Conservation (phyloP, 306 rosid genomes). For the Vigna trinervia region DNA sequence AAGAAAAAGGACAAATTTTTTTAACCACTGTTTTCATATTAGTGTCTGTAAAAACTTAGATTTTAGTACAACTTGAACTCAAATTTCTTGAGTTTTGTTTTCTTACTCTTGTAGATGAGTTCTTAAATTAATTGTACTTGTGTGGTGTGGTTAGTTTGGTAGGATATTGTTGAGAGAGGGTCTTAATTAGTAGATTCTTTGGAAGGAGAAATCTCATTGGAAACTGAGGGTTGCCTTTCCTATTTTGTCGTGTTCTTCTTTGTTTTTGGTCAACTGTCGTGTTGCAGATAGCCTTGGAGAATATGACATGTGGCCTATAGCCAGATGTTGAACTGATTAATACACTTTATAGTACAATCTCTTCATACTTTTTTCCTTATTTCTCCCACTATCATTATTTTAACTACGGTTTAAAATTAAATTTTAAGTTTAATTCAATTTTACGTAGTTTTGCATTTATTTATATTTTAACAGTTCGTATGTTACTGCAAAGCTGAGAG, state of each 20-base stretch:
- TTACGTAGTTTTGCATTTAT: no score
- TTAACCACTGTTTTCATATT: not conserved
- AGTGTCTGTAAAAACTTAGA: no score
- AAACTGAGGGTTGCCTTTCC: not conserved
- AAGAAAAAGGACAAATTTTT: slow-evolving; percentile 1
- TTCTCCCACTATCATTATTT: no score
- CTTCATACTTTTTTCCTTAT: no score
- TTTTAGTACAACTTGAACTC: not conserved
- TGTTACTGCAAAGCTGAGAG: no score
- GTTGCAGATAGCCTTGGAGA: slow-evolving; percentile 24
- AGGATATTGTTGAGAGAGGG: slow-evolving; percentile 11
- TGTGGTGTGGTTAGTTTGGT: not conserved
- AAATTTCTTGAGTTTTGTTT: not conserved
- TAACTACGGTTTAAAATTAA: no score
- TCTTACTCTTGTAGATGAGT: not conserved
- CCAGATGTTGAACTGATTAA: slow-evolving; percentile 12
- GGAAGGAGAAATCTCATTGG: slow-evolving; percentile 1
- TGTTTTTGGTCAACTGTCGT: slow-evolving; percentile 22
- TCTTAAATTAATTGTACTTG: not conserved
- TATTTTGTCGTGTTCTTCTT: slow-evolving; percentile 14
- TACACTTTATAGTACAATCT: not conserved
- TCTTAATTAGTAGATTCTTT: slow-evolving; percentile 1
- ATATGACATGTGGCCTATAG: slow-evolving; percentile 6
- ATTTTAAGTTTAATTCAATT: no score
- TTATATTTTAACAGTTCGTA: no score